Base-by-base conservation (phyloP, 2,329 filamentous ascomycete species). In the Colletotrichum chlorophyti region DNA sequence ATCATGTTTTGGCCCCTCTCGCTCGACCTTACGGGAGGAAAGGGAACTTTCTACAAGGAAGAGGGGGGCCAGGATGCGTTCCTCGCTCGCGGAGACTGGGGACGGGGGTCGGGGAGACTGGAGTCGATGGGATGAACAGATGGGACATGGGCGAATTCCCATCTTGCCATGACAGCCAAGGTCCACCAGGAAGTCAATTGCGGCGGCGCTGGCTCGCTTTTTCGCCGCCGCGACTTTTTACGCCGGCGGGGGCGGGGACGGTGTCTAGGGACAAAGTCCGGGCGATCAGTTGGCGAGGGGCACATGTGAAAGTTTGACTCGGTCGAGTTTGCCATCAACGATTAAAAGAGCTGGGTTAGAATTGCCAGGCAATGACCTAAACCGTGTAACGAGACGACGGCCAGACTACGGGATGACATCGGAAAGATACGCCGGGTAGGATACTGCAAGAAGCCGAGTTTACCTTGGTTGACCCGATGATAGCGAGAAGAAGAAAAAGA, bases 181-280 rank as follows among this genome's bases (percentile, higher is more conserved):
- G 37, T 48, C 43, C 31, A 55, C 51, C 17, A 43, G 37, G 31
- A 42, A 38, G 43, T 55, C 38, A 48, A 55, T 34, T 45, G 57
- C 31, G 55, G 57, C 31, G 55, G 51, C 38, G 45, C 43, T 35
- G 31, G 32, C 23, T 43, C 43, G 24, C 12, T 34, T 38, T 43
- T 27, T 19, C 31, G 12, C 17, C 17, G 14, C 24, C 45, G 32
- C 32, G 9, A 35, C 7, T 29, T 38, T 31, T 48, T 43, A 50
- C 42, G 50, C 42, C 50, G 57, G 38, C 37, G 57, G 57, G 51
- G 37, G 57, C 43, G 55, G 51, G 43, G 57, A 41, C 51, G 15
- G 51, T 23, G 29, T 37, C 24, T 38, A 49, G 51, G 24, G 57
- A 46, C 38, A 57, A 50, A 59, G 31, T 29, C 43, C 38, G 38